Evolutionary conservation across 768 basidiomycete species (phyloP).

Genomic region (Boletus sensibilis): DNA sequence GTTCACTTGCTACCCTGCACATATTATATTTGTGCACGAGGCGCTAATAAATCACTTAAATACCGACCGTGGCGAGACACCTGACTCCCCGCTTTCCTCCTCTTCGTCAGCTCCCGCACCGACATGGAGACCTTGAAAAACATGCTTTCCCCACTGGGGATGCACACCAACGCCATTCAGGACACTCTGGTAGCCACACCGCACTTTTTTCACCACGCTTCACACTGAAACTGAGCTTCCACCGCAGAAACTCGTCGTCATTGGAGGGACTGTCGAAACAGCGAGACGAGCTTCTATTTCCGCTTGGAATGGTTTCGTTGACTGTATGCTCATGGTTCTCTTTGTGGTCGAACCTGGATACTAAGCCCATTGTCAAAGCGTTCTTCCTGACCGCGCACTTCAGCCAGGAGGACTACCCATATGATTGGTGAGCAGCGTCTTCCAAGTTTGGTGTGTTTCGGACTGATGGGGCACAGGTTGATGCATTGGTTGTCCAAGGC

Average conservation of each 20-base stretch:
- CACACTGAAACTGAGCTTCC: background rate
- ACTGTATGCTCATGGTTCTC: conserved; percentile 48
- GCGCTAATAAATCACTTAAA: conserved; percentile 36
- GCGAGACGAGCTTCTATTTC: conserved; percentile 77
- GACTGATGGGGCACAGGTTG: conserved; percentile 47
- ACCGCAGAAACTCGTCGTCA: conserved; percentile 80
- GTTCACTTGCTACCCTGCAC: conserved; percentile 28
- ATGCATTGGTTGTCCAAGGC: conserved; percentile 91
- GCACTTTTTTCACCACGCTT: background rate
- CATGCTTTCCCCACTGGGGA: conserved; percentile 67
- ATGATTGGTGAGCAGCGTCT: conserved; percentile 61
- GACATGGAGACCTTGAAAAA: conserved; percentile 70
- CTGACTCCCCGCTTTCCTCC: conserved; percentile 34
- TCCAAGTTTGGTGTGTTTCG: background rate
- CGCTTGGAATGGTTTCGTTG: conserved; percentile 88
- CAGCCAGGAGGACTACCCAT: conserved; percentile 83
- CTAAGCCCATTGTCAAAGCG: conserved; percentile 41
- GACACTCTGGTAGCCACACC: conserved; percentile 64
- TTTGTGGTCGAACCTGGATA: background rate
- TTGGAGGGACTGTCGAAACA: conserved; percentile 86
- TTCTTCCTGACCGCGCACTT: conserved; percentile 92
- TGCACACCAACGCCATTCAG: conserved; percentile 67
- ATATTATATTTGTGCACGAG: conserved; percentile 33
- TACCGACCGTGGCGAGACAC: conserved; percentile 34
- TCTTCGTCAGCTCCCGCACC: conserved; percentile 30